Evolutionary conservation across 2,329 filamentous ascomycete species (phyloP).

Genomic region (Ascomycota sp.): DNA sequence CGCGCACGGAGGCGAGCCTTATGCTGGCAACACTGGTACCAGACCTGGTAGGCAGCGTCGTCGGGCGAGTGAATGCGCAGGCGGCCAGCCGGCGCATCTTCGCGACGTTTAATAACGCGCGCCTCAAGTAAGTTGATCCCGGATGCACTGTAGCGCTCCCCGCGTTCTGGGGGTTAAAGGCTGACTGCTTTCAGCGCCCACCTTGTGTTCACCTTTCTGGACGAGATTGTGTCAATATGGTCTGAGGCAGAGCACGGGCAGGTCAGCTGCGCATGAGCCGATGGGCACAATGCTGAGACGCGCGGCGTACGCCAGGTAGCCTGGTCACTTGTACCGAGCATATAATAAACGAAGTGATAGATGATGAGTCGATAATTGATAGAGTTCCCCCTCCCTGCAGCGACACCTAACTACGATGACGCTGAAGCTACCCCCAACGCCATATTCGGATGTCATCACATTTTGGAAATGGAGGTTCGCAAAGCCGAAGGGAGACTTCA

Average conservation of each 20-base stretch:
- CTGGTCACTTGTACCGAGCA: too few relatives aligned
- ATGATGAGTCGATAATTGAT: too few relatives aligned
- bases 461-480: too few relatives aligned
- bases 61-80: slow-evolving; percentile 79
- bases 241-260: slow-evolving; percentile 25
- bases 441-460: too few relatives aligned
- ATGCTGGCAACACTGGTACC: slow-evolving; percentile 81
- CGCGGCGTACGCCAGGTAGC: not conserved
- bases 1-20: slow-evolving; percentile 67
- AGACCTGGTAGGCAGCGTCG: slow-evolving; percentile 80
- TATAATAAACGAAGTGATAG: too few relatives aligned
- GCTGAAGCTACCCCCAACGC: too few relatives aligned
- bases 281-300: not conserved
- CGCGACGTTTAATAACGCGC: slow-evolving; percentile 75
- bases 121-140: slow-evolving; percentile 52
- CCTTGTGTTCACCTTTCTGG: slow-evolving; percentile 48
- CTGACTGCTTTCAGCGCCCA: slow-evolving; percentile 29
- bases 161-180: too few relatives aligned
- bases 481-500: too few relatives aligned
- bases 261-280: not conserved
- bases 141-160: too few relatives aligned
- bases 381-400: too few relatives aligned
- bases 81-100: slow-evolving; percentile 75
- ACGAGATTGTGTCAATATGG: slow-evolving; percentile 46
- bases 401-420: too few relatives aligned